A percentile compares a stretch with the other conserved stretches of the same genome.
These are phyloP conservation scores for Wickerhamomyces ciferrii DNA, from an alignment of 805 yeast genomes.

Conservation along the genomic window DNA sequence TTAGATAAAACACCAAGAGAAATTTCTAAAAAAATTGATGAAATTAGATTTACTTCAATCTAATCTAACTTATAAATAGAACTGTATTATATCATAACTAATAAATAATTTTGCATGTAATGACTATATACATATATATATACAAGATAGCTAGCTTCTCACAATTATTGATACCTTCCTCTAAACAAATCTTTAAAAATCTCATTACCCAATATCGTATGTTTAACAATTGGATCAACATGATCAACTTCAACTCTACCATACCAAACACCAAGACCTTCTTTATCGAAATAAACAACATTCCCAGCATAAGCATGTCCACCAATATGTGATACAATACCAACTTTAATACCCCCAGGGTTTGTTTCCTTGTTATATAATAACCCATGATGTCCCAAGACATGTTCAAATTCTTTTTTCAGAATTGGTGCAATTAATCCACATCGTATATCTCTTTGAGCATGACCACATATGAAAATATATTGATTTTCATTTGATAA, in stretches of 20 bases:
- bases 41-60: constrained; percentile 34
- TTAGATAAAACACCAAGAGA: constrained; percentile 44
- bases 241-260: constrained; percentile 65
- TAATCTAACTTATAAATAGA: not conserved
- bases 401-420: constrained; percentile 41
- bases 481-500: constrained; percentile 16
- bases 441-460: constrained; percentile 58
- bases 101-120: not conserved
- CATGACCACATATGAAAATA: constrained; percentile 63
- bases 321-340: constrained; percentile 70
- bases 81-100: not conserved
- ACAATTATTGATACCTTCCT: constrained; percentile 25
- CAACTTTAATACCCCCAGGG: constrained; percentile 34
- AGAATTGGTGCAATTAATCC: constrained; percentile 62
- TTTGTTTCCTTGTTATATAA: constrained; percentile 16
- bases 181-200: constrained; percentile 56
- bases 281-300: constrained; percentile 47
- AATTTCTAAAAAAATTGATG: constrained; percentile 46
- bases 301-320: constrained; percentile 89
- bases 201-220: constrained; percentile 42
- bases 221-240: constrained; percentile 60
- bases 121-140: not conserved
- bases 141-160: not conserved
- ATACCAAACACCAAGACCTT: constrained; percentile 55
- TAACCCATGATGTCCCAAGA: constrained; percentile 30